Evolutionary conservation across 345 rosid genomes (phyloP).

Genomic region (Carallia pectinifolia): DNA sequence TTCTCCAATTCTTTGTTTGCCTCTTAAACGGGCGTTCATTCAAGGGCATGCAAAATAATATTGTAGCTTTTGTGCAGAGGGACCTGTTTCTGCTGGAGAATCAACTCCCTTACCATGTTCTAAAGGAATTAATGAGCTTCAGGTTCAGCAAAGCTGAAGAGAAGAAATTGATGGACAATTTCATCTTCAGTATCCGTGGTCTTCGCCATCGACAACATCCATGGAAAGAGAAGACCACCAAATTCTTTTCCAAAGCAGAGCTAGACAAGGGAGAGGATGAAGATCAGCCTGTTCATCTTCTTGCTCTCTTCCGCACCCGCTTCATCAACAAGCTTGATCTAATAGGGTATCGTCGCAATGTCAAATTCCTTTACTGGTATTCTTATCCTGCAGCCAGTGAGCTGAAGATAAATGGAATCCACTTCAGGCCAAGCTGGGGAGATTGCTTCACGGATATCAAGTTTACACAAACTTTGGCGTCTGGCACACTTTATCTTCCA

Average conservation of each 20-base stretch:
- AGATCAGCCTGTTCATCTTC: not conserved
- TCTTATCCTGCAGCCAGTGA: not conserved
- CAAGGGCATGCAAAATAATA: not conserved
- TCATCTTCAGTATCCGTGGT: not conserved
- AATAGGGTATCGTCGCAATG: not conserved
- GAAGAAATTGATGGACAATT: not conserved
- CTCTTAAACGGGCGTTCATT: not conserved
- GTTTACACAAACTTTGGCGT: not conserved
- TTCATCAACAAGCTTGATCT: not conserved
- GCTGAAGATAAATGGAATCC: not conserved
- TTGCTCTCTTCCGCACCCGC: not conserved
- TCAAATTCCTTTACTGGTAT: not conserved
- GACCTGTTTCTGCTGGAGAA: conserved; percentile 35
- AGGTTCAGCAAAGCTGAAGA: not conserved
- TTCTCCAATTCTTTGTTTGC: not conserved
- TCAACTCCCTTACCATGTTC: conserved; percentile 26
- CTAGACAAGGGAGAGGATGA: not conserved
- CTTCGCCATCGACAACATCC: not conserved
- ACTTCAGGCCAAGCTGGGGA: not conserved
- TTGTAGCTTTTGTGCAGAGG: not conserved
- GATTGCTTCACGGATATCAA: not conserved
- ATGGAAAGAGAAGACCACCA: not conserved
- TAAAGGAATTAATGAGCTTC: not conserved
- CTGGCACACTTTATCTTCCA: conserved; percentile 13
- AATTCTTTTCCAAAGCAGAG: not conserved